Base-by-base conservation (phyloP, 1,139 yeast genomes). In the Sugiyamaella castrensis region DNA sequence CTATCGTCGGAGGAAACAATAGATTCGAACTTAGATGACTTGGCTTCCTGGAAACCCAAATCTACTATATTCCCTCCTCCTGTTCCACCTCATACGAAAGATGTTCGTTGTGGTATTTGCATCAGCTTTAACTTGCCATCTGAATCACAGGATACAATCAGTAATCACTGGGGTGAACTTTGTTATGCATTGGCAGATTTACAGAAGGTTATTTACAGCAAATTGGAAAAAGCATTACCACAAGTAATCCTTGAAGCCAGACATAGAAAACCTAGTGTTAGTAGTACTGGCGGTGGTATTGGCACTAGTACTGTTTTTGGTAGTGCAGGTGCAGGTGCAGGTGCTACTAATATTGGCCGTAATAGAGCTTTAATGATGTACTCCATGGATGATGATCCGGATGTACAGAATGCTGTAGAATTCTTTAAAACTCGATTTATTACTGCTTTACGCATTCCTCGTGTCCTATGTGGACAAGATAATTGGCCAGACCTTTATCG, bases 381-480 rank as follows among this genome's bases (percentile, higher is more conserved):
- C 31, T 12, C 40, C 1, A 47, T 58, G 13, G 50, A 52, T 33
- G 36, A 43, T 19, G 58, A 54, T 40, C 50, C 45, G 2, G 52
- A 40, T n/a, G 37, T 61, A 26, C 40, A 39, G 9, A 37, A 37
- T 2, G 56, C 62, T 1, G 56, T 58, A 5, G 59, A 59, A 11
- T 48, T 45, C 29, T 61, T 61, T 48, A 53, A 48, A 40, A 40
- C 50, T 30, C 50, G 63, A 34, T 56, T 58, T 41, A 47, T 52
- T 28, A 53, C 53, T 15, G 57, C 56, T 3, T 51, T 61, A 27
- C 52, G 56, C 13, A 58, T 62, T n/a, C 67, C 67, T 5, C 52
- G 67, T 6, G 65, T 62, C 7, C 41, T 63, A 11, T 62, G 65
- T 42, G 67, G 67, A 11, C 66, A 62, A 40, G 56, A 58, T 33